phyloP scores from a whole-genome alignment of 768 basidiomycete genomes.

The Psilocybe tampanensis region DNA sequence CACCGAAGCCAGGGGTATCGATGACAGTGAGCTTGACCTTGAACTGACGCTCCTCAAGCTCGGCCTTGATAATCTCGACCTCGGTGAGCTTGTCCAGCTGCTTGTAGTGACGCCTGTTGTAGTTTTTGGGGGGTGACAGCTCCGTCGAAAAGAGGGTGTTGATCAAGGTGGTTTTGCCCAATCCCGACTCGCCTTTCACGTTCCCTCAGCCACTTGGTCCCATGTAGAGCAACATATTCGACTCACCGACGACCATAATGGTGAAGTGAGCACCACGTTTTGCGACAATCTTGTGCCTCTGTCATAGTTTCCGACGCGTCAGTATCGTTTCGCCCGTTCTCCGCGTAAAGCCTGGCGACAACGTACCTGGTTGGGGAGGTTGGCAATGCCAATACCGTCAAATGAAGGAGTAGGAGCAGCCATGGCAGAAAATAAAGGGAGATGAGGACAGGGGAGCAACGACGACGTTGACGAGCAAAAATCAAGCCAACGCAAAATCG shows the following conservation, averaged over 20 bases:
- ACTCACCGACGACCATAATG: conserved; percentile 96
- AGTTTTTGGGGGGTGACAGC: conserved; percentile 90
- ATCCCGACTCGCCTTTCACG: conserved; percentile 84
- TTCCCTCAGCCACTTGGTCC: neutral
- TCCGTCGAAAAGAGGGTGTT: conserved; percentile 99
- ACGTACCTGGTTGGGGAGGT: conserved; percentile 95
- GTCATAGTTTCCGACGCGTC: conserved; percentile 31
- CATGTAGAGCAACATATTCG: neutral
- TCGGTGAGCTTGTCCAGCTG: conserved; percentile 99
- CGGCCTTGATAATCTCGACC: conserved; percentile 99
- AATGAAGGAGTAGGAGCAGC: conserved; percentile 46
- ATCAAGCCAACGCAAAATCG: conserved; percentile 33
- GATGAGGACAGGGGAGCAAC: conserved; percentile 23
- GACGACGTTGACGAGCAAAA: conserved; percentile 25
- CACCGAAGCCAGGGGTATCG: conserved; percentile 98
- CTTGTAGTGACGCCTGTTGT: conserved; percentile 85
- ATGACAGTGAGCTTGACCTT: conserved; percentile 99
- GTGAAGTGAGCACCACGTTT: conserved; percentile 98
- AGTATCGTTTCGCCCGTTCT: conserved; percentile 11
- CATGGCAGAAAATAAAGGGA: conserved; percentile 36
- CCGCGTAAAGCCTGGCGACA: neutral
- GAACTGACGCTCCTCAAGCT: conserved; percentile 98
- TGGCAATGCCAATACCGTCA: conserved; percentile 92
- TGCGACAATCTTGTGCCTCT: conserved; percentile 99
- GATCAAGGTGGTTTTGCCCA: conserved; percentile 97